Percentiles rank a stretch among this genome's conserved stretches.
Conservation (phyloP, 2,329 filamentous ascomycete genomes). For the Ceratocystis lukuohia region DNA sequence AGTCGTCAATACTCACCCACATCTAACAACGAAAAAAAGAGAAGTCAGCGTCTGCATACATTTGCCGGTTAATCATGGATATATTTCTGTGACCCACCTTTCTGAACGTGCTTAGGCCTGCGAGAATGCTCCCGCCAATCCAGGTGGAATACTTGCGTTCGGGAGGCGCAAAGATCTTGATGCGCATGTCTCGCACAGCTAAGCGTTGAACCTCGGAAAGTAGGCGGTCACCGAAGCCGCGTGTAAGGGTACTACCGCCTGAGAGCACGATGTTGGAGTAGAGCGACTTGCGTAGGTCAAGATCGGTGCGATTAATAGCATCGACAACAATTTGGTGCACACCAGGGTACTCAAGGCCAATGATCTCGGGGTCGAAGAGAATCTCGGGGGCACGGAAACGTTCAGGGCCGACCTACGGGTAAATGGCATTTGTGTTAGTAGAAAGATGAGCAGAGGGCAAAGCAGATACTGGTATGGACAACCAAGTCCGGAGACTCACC, state of each 20-base stretch:
- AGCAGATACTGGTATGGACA: background rate
- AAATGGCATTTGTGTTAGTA: slow-evolving; percentile 15
- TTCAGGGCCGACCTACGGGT: slow-evolving; percentile 65
- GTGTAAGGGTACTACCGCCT: slow-evolving; percentile 88
- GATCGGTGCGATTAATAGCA: slow-evolving; percentile 84
- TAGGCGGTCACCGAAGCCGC: slow-evolving; percentile 87
- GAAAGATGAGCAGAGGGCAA: background rate
- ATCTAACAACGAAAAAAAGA: slow-evolving; percentile 49
- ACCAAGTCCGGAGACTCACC: slow-evolving; percentile 33
- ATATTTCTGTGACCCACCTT: slow-evolving; percentile 50
- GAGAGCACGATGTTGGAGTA: slow-evolving; percentile 97
- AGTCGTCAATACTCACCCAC: slow-evolving; percentile 99
- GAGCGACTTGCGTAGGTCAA: slow-evolving; percentile 84
- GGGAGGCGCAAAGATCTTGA: slow-evolving; percentile 96
- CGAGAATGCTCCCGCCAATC: slow-evolving; percentile 96
- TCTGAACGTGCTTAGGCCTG: slow-evolving; percentile 91
- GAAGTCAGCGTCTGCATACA: slow-evolving; percentile 10
- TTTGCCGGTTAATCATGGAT: slow-evolving; percentile 3
- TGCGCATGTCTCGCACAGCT: slow-evolving; percentile 97
- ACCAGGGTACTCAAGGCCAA: slow-evolving; percentile 90
- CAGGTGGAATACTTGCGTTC: slow-evolving; percentile 98
- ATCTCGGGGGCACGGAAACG: slow-evolving; percentile 94
- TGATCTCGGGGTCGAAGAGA: slow-evolving; percentile 92
- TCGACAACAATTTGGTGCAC: slow-evolving; percentile 98
- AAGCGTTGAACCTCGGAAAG: slow-evolving; percentile 83